Base-by-base conservation (phyloP, 352 stramenopile species). In the Peronospora belbahrii region DNA sequence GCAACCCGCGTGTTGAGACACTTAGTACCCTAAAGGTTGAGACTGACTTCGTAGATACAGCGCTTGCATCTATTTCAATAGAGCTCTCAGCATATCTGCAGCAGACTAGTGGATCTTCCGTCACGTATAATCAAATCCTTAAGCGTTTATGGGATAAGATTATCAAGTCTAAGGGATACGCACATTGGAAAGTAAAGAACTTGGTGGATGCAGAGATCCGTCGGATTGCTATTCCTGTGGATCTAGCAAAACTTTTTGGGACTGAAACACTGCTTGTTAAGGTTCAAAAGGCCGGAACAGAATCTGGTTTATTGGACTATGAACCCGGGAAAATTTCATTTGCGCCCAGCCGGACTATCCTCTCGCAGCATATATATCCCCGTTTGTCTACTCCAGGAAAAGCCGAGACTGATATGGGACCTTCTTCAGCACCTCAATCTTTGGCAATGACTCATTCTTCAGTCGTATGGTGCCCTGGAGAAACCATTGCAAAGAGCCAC, bases 321-420 rank as follows among this genome's bases (percentile, higher is more conserved):
- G 50, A 71, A 9, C 14, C 52, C 25, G 37, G 20, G 7, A 67
- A 40, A 27, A 48, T 80, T 22, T 62, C 56, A 0, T 83, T 85
- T 17, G 8, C 38, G 4, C 67, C 59, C 30, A 82, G 59, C 33
- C 51, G 69, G 30, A 82, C 56, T 20, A 53, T 83, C 48, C 42
- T 85, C 8, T 85, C 73, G 13, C 73, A 83, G 32, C 73, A 85
- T 36, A 67, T 83, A 3, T 74, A 67, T 38, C 66, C 73, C 6
- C 0, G 9, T n/a, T 14, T 42, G 31, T 22, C 36, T 49, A 8
- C 22, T 11, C 24, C 51, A 25, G 25, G 22, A 37, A 31, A 10
- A 54, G 13, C 14, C 9, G 35, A 56, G 4, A 33, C 31, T 23
- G 19, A 11, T 36, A 25, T 22, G 6, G 13, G 17, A 8, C 48